Evolutionary conservation across 2,329 filamentous ascomycete genomes (phyloP), one percentile per base, ranked within the genome.

Genomic region (Mycosphaerella arachidis): DNA sequence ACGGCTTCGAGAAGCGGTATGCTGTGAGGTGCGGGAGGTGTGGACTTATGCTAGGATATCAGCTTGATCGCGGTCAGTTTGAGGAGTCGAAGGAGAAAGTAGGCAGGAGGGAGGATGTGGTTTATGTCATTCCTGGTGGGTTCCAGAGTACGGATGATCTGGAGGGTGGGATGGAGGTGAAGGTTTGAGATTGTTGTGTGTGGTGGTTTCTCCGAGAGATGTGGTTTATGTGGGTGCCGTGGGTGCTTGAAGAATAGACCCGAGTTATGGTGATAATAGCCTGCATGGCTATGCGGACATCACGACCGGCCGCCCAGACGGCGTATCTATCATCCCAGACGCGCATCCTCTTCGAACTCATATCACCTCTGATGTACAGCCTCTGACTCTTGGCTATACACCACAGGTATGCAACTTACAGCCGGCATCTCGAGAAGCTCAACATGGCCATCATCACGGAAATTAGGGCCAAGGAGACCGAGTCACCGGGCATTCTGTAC

Each of bases 1-100:
- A 87, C 60, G 87, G 87, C 5, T 89, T 89, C 62, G 87, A 90
- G 76, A 89, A 87, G 76, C 74, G 87, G 18, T 77, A 81, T 58
- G 66, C 84, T 4, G 76, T 83, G 63, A 77, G 82, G 24, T 90
- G 87, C 73, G 80, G 77, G 12, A 75, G 86, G 58, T 90, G 87
- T 75, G 77, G 79, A 33, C 70, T 87, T 30, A 78, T 82, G 0
- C 77, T 88, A 48, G 87, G 84, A 30, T 90, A 90, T 75, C 78
- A 82, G 68, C 72, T 89, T 46, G 83, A 85, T 67, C 74, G 74
- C 69, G 74, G 76, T 55, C 82, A 84, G 70, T 85, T 73, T 60
- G 63, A 67, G 18, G 67, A 58, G 67, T 70, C 55, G 57, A 66
- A 61, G 68, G 65, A 51, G 62, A 61, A 58, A 56, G 57, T 35